These are phyloP conservation scores for Penicillium sp. DNA, from an alignment of 2,329 filamentous ascomycete species.

Conservation along the genomic window DNA sequence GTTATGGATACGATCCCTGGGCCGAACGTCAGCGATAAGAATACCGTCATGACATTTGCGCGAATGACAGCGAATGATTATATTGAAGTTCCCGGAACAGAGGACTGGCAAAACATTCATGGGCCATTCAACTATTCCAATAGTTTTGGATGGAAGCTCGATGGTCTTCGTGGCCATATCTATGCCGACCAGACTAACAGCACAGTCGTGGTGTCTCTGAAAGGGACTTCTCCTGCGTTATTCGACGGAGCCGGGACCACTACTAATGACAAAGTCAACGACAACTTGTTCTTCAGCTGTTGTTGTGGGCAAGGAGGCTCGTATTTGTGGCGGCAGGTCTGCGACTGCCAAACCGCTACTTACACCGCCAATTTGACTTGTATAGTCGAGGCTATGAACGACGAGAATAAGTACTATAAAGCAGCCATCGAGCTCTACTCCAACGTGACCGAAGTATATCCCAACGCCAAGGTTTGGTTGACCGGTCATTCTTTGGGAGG, in stretches of 20 bases:
- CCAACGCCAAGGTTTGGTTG: slow-evolving; percentile 77
- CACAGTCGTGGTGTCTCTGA: slow-evolving; percentile 85
- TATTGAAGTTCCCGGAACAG: slow-evolving; percentile 62
- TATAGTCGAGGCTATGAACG: slow-evolving; percentile 64
- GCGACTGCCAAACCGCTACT: slow-evolving; percentile 80
- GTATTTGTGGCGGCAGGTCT: slow-evolving; percentile 84
- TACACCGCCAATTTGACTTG: slow-evolving; percentile 93
- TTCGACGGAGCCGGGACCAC: slow-evolving; percentile 97
- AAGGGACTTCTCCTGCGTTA: slow-evolving; percentile 82
- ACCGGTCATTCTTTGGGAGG: slow-evolving; percentile 90
- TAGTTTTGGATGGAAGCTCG: slow-evolving; percentile 87
- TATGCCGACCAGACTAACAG: slow-evolving; percentile 80
- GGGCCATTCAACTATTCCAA: slow-evolving; percentile 75
- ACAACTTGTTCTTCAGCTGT: slow-evolving; percentile 97
- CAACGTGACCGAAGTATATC: slow-evolving; percentile 86
- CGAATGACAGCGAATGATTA: slow-evolving; percentile 89
- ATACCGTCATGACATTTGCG: slow-evolving; percentile 76
- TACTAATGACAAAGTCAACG: slow-evolving; percentile 94
- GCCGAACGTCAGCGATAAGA: slow-evolving; percentile 78
- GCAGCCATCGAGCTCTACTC: slow-evolving; percentile 84
- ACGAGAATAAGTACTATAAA: slow-evolving; percentile 87
- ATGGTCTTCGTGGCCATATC: slow-evolving; percentile 86
- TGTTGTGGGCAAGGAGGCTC: slow-evolving; percentile 93
- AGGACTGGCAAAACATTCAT: slow-evolving; percentile 78
- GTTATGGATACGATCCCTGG: slow-evolving; percentile 69